Evolutionary conservation across 2,329 filamentous ascomycete species (phyloP), one percentile per base, ranked within the genome.

Genomic region (Colletotrichum sp.): DNA sequence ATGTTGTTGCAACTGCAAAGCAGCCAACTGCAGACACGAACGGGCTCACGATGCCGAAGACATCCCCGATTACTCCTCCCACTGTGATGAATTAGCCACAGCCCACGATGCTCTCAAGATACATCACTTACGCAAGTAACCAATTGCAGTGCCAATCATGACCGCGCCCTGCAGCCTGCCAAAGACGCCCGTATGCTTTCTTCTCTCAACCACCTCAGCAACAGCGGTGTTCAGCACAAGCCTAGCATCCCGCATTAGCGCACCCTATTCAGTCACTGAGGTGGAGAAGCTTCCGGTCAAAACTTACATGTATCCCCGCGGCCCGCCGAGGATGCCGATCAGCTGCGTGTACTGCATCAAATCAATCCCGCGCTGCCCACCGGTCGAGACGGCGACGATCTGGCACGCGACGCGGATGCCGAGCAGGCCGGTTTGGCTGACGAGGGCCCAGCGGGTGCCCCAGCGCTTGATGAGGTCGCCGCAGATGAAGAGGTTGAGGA

Each of bases 201-300:
- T 84, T 0, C 92, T 89, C 52, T 90, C 86, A 0, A 93, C 90
- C 4, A 94, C 85, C 80, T 94, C 93, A 3, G 92, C 90, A 1
- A 93, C 92, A 60, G 93, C 92, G 15, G 93, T 92, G 78, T 95
- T 95, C 26, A 94, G 86, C 2, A 93, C 90, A 6, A 95, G 87
- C 10, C 86, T 87, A 8, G 79, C 66, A 8, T 32, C 10, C 43
- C 9, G n/a, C 12, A 6, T 52, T 18, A 58, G 55, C 32, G 2
- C 38, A n/a, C 18, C 5, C 18, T 12, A 12, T 48, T 10, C 18
- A 3, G 38, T 48, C 18, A 6, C 5, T 36, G 34, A 36, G 34
- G 34, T 16, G 34, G 34, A 36, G 34, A 5, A 4, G 48, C 6
- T 36, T 24, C 12, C 5, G 6, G 6, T 55, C 18, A 15, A 16